Percentiles rank a stretch among this genome's conserved stretches.
phyloP scores from a whole-genome alignment of 495 filamentous ascomycete species.

The Daldinia caldariorum region DNA sequence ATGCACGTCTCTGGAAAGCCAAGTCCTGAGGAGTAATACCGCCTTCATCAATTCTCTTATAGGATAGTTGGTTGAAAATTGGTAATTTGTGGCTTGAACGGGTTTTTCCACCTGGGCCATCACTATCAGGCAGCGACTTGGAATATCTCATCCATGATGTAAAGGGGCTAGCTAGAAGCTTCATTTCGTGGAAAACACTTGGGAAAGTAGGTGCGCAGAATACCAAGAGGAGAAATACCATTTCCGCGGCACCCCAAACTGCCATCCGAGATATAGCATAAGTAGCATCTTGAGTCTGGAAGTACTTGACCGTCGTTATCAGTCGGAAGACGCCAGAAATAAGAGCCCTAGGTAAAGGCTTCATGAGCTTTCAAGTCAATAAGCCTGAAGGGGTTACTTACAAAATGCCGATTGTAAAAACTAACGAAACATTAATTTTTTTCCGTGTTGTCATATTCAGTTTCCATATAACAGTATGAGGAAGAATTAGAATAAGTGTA shows the following conservation, averaged over 20 bases:
- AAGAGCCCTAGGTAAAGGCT: not conserved
- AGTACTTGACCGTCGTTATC: not conserved
- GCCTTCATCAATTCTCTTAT: not conserved
- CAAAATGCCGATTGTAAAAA: not conserved
- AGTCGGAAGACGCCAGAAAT: not conserved
- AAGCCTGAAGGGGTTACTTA: not conserved
- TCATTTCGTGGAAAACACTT: not conserved
- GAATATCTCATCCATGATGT: not conserved
- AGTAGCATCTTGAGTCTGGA: not conserved
- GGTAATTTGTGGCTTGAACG: not conserved
- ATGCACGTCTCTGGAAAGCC: not conserved
- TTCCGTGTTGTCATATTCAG: not conserved
- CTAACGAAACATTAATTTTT: not conserved
- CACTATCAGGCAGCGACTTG: not conserved
- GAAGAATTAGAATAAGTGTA: not conserved
- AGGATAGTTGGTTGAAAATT: not conserved
- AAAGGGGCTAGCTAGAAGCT: not conserved
- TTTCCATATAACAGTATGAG: not conserved
- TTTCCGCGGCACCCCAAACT: not conserved
- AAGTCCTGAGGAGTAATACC: not conserved
- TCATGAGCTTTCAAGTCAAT: not conserved
- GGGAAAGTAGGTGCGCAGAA: not conserved
- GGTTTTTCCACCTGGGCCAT: not conserved
- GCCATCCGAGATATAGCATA: conserved; percentile 3
- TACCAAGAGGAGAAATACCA: not conserved